Conservation (phyloP, 2,329 filamentous ascomycete species). For the Passalora sequoiae region DNA sequence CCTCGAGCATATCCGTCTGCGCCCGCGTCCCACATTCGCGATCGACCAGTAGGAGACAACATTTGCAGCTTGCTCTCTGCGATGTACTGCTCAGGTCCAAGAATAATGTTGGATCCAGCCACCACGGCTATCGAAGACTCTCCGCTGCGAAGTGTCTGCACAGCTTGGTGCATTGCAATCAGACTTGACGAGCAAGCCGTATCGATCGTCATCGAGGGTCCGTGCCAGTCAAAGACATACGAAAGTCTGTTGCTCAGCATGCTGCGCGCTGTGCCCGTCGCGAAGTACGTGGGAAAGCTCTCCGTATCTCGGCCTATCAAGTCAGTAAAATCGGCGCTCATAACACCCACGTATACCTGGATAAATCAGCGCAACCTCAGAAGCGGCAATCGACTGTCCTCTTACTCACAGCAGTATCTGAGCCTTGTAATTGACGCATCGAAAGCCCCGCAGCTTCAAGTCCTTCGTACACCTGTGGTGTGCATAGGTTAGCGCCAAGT, state of each 20-base stretch:
- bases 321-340: constrained; percentile 22
- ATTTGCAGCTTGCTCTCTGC: constrained; percentile 29
- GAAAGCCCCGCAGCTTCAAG: constrained; percentile 17
- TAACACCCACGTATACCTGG: constrained; percentile 24
- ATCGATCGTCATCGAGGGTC: constrained; percentile 39
- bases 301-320: constrained; percentile 21
- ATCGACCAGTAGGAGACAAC: constrained; percentile 30
- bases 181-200: constrained; percentile 45
- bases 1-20: constrained; percentile 50
- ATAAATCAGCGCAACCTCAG: too few species aligned
- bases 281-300: constrained; percentile 19
- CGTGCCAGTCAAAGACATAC: constrained; percentile 25
- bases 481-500: constrained; percentile 34
- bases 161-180: constrained; percentile 33
- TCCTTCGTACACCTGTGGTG: constrained; percentile 41
- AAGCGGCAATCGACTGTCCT: too few species aligned
- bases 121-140: constrained; percentile 20
- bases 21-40: constrained; percentile 28
- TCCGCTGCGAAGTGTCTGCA: constrained; percentile 28
- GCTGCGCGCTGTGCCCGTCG: constrained; percentile 19
- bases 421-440: constrained; percentile 14
- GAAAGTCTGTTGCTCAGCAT: constrained; percentile 24
- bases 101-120: constrained; percentile 25
- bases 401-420: constrained; percentile 20
- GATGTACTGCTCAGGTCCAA: constrained; percentile 24